Base-by-base conservation (phyloP, 495 filamentous ascomycete genomes). In the Lepraria neglecta region DNA sequence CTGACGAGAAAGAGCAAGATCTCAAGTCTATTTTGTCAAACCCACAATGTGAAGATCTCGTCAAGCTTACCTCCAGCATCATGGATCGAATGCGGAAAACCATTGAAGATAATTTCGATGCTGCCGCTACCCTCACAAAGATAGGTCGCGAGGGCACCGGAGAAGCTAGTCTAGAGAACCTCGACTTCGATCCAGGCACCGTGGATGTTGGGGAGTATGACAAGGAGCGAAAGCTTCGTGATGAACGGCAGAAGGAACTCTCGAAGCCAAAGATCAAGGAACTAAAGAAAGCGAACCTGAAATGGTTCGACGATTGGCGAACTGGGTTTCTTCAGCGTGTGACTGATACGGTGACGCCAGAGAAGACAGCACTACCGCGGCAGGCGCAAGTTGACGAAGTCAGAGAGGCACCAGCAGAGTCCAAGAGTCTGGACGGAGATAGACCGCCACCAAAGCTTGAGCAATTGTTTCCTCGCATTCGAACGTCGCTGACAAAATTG, bases 231-330 rank as follows among this genome's bases (percentile, higher is more conserved):
- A 71, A 69, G 31, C 40, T 68, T 2, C 69, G 50, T 24, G 65
- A 68, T 35, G 62, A 71, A 55, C 63, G 60, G 9, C 64, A 63
- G 63, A 65, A 64, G 54, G 68, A 71, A 57, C 63, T 70, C 35
- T 64, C 50, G 38, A 67, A 62, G 31, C 66, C 69, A 21, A 69
- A 70, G 50, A 59, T 65, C n/a, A 64, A 72, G 45, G 68, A 75
- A 48, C 44, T 69, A 4, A 71, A 74, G 40, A 69, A 69, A 12
- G 76, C 78, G 56, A 67, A 76, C 33, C 69, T 89, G 40, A 68
- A 75, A 1, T 78, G 77, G 66, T 87, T 86, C 66, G 85, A 88
- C 57, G 78, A 82, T 42, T 90, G 87, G 87, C 73, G 82, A 59
- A 79, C 82, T 33, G 70, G 72, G 14, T 81, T 89, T 1, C 73